Percentiles rank a stretch among this genome's conserved stretches.
phyloP scores from a whole-genome alignment of 2,329 filamentous ascomycete species.

The Calonectria hawksworthii region DNA sequence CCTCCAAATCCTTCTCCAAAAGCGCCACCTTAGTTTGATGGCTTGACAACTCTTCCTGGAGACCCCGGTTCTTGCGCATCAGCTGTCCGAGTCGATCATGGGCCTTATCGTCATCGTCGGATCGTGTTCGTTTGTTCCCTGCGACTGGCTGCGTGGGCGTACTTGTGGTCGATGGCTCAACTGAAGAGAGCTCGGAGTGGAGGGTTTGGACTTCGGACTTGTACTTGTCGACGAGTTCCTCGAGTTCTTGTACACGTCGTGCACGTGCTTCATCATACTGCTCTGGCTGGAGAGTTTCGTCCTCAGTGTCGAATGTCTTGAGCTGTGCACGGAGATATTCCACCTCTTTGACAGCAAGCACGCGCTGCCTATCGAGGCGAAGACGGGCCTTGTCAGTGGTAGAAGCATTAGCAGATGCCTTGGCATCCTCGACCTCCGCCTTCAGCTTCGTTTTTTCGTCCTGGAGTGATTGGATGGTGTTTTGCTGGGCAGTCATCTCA shows the following conservation, averaged over 20 bases:
- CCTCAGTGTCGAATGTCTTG: conserved; percentile 89
- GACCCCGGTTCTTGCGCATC: conserved; percentile 86
- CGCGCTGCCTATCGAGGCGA: conserved; percentile 87
- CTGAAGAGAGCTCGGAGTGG: conserved; percentile 79
- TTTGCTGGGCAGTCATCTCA: conserved; percentile 82
- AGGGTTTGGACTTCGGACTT: conserved; percentile 83
- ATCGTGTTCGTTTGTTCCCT: conserved; percentile 74
- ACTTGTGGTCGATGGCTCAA: conserved; percentile 62
- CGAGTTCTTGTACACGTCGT: conserved; percentile 83
- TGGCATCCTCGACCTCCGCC: conserved; percentile 79
- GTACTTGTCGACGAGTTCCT: conserved; percentile 89
- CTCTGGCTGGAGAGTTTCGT: conserved; percentile 86
- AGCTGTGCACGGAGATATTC: conserved; percentile 95
- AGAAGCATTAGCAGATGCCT: conserved; percentile 61
- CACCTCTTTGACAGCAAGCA: conserved; percentile 89
- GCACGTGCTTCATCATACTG: conserved; percentile 82
- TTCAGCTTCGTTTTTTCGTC: conserved; percentile 75
- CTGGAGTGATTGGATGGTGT: conserved; percentile 79
- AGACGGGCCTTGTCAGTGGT: conserved; percentile 77
- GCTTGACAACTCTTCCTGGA: conserved; percentile 82
- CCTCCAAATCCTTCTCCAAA: conserved; percentile 81
- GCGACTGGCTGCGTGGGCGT: conserved; percentile 56
- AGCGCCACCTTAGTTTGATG: conserved; percentile 79
- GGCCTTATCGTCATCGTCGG: conserved; percentile 70
- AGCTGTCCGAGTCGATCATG: conserved; percentile 85